Evolutionary conservation across 495 filamentous ascomycete genomes (phyloP), one percentile per base, ranked within the genome.

Genomic region (Coniosporium apollinis): DNA sequence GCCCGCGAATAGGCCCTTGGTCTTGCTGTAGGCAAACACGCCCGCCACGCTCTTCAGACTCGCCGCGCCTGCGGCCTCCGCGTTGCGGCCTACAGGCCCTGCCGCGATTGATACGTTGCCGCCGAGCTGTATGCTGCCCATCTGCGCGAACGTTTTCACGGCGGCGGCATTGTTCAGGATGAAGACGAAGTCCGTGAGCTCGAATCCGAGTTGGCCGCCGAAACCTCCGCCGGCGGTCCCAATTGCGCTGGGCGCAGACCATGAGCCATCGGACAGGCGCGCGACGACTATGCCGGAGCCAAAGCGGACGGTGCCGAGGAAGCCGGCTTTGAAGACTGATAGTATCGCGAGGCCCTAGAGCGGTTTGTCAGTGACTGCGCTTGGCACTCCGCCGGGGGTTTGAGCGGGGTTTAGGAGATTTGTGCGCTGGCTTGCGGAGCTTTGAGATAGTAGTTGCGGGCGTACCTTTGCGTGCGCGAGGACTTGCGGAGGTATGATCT

Each of bases 121-220:
- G 44, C 89, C 89, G 14, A 97, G 67, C 34, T 89, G 94, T 25
- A 97, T 59, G 13, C 75, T 83, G 11, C 91, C 89, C 34, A 75
- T 69, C 56, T 96, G 87, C 2, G 89, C 86, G 57, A 96, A 96
- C 22, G 89, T 89, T 52, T 80, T 82, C 26, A 97, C 89, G 17
- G 89, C 89, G 26, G 69, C 72, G 26, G 76, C 68, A 52, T 97
- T 89, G 57, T 97, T 97, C 33, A 97, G 74, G 40, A 96, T 94
- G 64, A 97, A 96, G 47, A 97, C 91, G 54, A 97, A 96, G 53
- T 97, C 89, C 28, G 91, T 96, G 41, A 97, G 62, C 57, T 97
- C 89, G 62, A 93, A 87, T 20, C 89, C 89, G 50, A 97, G 92
- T 55, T 97, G 89, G 15, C 89, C 87, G 46, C 89, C 89, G 44